Evolutionary conservation across 805 yeast genomes (phyloP).

Genomic region (Wickerhamiella kazuoi): DNA sequence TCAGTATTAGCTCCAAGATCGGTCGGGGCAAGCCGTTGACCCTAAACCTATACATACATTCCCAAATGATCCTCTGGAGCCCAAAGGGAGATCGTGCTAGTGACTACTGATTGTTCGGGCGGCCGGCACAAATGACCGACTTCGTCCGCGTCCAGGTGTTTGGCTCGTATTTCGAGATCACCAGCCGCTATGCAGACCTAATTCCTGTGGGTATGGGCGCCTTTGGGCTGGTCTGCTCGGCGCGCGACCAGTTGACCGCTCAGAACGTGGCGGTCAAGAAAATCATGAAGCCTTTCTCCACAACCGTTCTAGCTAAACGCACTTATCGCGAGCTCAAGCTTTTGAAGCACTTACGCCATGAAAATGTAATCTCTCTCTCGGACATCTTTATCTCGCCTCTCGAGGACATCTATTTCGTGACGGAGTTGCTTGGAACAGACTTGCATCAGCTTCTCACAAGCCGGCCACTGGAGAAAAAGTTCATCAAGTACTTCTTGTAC

Average conservation of each 20-base stretch:
- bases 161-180: slow-evolving; percentile 17
- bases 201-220: slow-evolving; percentile 99
- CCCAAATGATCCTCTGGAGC: too few species aligned
- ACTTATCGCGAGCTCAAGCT: slow-evolving; percentile 91
- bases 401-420: slow-evolving; percentile 89
- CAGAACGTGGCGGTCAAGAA: slow-evolving; percentile 95
- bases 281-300: slow-evolving; percentile 92
- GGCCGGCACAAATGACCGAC: slow-evolving; percentile 11
- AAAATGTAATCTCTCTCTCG: slow-evolving; percentile 78
- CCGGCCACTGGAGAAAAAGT: slow-evolving; percentile 88
- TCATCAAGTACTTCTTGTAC: slow-evolving; percentile 89
- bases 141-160: slow-evolving; percentile 16
- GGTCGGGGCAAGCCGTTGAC: too few species aligned
- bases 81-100: too few species aligned
- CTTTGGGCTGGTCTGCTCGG: slow-evolving; percentile 93
- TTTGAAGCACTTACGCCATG: slow-evolving; percentile 85
- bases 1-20: too few species aligned
- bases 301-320: slow-evolving; percentile 87
- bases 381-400: slow-evolving; percentile 88
- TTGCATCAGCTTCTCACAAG: slow-evolving; percentile 78
- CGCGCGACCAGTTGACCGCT: slow-evolving; percentile 73
- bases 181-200: slow-evolving; percentile 49
- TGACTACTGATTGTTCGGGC: too few species aligned
- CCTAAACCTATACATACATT: too few species aligned
- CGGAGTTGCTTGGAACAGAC: slow-evolving; percentile 94